Evolutionary conservation across 129 eudicot species (phyloP), one percentile per base, ranked within the genome.

Genomic region (Flaveria brownii): DNA sequence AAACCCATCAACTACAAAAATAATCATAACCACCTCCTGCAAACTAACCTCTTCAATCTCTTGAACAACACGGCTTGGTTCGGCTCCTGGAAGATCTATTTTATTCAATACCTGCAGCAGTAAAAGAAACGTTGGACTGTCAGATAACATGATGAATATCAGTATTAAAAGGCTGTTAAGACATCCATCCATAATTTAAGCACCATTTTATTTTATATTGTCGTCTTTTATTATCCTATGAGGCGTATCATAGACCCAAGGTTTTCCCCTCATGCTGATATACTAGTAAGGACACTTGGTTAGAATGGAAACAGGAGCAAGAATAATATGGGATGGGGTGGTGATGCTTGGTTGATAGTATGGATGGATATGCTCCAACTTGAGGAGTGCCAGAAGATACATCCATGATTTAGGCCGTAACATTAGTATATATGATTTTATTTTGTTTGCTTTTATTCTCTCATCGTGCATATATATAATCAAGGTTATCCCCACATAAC

Each of bases 31-130:
- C 39, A 45, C 54, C 64, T 69, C 54, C 61, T 60, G 30, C 26
- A 56, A 78, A 90, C 95, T 73, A 74, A 94, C 99, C 97, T 94
- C 99, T 84, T 94, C 99, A 71, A 94, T 94, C 82, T 94, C 99
- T 82, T 82, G 86, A 69, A 83, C 73, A 81, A 94, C 97, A 75
- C 96, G 97, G 33, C 80, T 87, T 43, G 99, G 97, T 71, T 91
- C 99, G 9, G 99, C 99, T 75, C 99, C 97, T 76, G 99, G 99
- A 86, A 94, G 93, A 77, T 94, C 99, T 77, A 94, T 91, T 82
- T 94, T 94, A 88, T 94, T 94, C 77, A 94, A 72, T 80, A 94
- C 98, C 98, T 93, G 91, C 73, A 72, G 71, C 50, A 56, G 59
- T 69, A 55, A 70, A 45, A 43, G 16, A 25, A 54, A 70, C 28